A percentile compares a stretch with the other conserved stretches of the same genome.
phyloP scores from a whole-genome alignment of 2,329 filamentous ascomycete species.

The Phialophora macrospora region DNA sequence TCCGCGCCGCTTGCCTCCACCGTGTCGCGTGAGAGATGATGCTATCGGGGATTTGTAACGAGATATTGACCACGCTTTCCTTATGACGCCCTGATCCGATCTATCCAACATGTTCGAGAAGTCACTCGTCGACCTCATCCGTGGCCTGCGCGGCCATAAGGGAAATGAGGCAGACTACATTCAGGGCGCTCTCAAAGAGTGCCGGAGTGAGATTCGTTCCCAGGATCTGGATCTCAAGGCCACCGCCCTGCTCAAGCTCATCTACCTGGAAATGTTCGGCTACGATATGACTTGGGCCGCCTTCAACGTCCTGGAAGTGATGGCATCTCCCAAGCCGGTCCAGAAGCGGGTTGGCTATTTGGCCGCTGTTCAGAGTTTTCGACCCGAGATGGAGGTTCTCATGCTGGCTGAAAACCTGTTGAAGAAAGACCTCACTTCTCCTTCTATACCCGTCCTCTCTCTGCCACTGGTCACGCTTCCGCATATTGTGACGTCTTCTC shows the following conservation, averaged over 20 bases:
- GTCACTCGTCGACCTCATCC: conserved; percentile 97
- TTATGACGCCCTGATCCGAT: conserved; percentile 11
- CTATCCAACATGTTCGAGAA: conserved; percentile 84
- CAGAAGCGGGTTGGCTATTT: conserved; percentile 96
- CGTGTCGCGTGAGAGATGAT: conserved; percentile 30
- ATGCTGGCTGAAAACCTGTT: conserved; percentile 96
- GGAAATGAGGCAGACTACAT: conserved; percentile 95
- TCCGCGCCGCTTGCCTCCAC: too few relatives aligned
- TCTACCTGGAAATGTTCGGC: conserved; percentile 98
- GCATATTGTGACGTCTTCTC: conserved; percentile 88
- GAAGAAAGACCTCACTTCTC: conserved; percentile 79
- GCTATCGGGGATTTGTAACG: conserved; percentile 8
- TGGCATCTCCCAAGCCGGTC: conserved; percentile 92
- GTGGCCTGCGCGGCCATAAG: conserved; percentile 92
- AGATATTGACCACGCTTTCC: not conserved
- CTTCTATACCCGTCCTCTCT: conserved; percentile 74
- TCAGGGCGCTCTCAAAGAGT: conserved; percentile 91
- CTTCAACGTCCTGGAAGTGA: conserved; percentile 97
- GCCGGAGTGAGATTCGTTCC: conserved; percentile 85
- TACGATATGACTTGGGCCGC: conserved; percentile 99
- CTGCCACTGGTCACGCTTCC: conserved; percentile 89
- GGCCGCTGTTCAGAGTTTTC: conserved; percentile 93
- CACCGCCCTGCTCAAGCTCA: conserved; percentile 90
- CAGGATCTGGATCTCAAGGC: conserved; percentile 98
- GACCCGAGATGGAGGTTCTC: conserved; percentile 91